These are phyloP conservation scores for Tetracentron sinense DNA, from an alignment of 164 flowering plant genomes.

Conservation along the genomic window DNA sequence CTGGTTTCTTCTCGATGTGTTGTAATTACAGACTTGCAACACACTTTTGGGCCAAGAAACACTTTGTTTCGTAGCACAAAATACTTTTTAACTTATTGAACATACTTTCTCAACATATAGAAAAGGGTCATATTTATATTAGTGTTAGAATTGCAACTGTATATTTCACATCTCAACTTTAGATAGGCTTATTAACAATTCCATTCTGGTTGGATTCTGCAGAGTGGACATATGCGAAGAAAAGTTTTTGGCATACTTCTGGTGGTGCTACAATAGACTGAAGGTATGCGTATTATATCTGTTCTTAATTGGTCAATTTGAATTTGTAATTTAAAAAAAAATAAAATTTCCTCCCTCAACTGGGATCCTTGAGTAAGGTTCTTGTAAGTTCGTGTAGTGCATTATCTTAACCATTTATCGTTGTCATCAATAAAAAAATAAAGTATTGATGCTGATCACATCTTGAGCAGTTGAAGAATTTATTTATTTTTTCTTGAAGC, in stretches of 20 bases:
- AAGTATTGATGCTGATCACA: background rate
- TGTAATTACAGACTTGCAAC: too few species aligned
- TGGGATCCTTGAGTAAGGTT: background rate
- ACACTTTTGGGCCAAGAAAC: background rate
- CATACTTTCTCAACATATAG: too few species aligned
- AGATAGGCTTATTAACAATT: background rate
- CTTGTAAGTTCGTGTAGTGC: background rate
- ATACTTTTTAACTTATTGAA: too few species aligned
- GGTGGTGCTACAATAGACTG: conserved; percentile 92
- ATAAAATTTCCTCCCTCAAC: background rate
- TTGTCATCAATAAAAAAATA: too few species aligned
- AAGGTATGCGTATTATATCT: conserved; percentile 48
- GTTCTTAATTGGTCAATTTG: conserved; percentile 12
- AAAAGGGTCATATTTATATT: too few species aligned
- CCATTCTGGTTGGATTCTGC: conserved; percentile 23
- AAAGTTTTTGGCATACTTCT: conserved; percentile 88
- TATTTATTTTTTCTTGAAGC: background rate
- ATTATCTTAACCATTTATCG: too few species aligned
- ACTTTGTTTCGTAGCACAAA: too few species aligned
- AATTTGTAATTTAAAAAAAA: too few species aligned
- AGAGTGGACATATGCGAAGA: conserved; percentile 82
- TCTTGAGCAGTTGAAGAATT: background rate
- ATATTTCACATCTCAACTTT: background rate
- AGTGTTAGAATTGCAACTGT: too few species aligned
- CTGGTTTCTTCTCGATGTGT: too few species aligned